These are phyloP conservation scores for Abrus precatorius DNA, from an alignment of 306 rosid species.

Conservation along the genomic window DNA sequence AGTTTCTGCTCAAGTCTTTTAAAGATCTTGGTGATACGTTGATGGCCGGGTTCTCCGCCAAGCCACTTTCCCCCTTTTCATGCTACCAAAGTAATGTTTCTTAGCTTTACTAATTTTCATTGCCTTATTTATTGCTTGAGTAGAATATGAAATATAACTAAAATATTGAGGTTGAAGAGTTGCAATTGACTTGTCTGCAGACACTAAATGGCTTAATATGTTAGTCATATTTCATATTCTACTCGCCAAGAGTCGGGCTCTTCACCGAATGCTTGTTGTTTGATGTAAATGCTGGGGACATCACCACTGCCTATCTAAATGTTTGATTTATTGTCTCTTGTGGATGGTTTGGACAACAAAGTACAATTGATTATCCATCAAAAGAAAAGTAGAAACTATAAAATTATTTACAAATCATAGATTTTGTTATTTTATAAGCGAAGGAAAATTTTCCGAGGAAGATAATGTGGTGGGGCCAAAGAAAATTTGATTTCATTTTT, in stretches of 20 bases:
- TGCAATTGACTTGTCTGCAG: too few relatives aligned
- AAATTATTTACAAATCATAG: neutral
- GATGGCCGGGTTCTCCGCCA: neutral
- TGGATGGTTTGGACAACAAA: neutral
- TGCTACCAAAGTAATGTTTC: neutral
- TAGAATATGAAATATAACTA: neutral
- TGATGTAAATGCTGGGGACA: too few relatives aligned
- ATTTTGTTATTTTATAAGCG: neutral
- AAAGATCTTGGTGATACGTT: neutral
- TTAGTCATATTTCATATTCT: too few relatives aligned
- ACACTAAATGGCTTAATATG: too few relatives aligned
- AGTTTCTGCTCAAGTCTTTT: neutral
- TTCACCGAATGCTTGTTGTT: too few relatives aligned
- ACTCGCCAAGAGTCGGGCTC: too few relatives aligned
- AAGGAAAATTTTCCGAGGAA: neutral
- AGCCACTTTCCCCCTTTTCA: neutral
- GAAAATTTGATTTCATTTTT: too few relatives aligned
- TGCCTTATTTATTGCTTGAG: neutral
- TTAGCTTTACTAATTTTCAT: neutral
- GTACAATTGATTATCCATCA: neutral
- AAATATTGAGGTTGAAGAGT: neutral
- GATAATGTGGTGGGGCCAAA: neutral
- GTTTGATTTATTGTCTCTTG: too few relatives aligned
- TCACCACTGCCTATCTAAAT: too few relatives aligned
- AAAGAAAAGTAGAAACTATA: neutral